phyloP scores from a whole-genome alignment of 2,329 filamentous ascomycete genomes.

The Talaromyces funiculosus region DNA sequence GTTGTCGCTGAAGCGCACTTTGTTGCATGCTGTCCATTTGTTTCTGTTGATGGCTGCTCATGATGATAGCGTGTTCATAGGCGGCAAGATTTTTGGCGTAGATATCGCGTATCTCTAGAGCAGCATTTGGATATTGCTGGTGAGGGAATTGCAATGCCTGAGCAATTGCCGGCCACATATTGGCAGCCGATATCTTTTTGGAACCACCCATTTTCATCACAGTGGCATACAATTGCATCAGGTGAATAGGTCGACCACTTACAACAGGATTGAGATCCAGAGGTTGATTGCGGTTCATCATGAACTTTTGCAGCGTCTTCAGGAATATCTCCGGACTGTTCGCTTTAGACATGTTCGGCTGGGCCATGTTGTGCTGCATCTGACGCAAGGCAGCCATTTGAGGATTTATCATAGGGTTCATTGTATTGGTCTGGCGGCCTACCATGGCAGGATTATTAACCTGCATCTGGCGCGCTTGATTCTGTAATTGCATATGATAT shows the following conservation, averaged over 20 bases:
- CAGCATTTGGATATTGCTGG: conserved; percentile 60
- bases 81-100: conserved; percentile 71
- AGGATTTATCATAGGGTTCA: conserved; percentile 35
- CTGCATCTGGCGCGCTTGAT: conserved; percentile 62
- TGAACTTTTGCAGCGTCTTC: conserved; percentile 70
- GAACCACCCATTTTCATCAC: conserved; percentile 75
- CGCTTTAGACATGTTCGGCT: conserved; percentile 38
- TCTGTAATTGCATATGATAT: conserved; percentile 79
- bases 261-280: conserved; percentile 71
- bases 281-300: conserved; percentile 65
- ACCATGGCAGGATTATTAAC: conserved; percentile 35
- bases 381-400: conserved; percentile 47
- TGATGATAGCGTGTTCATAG: conserved; percentile 58
- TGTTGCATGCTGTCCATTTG: conserved; percentile 40
- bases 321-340: conserved; percentile 62
- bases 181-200: conserved; percentile 62
- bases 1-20: conserved; percentile 35
- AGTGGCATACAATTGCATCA: conserved; percentile 70
- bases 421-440: conserved; percentile 29
- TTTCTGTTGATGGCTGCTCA: conserved; percentile 39
- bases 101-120: conserved; percentile 62
- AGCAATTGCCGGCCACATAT: conserved; percentile 70
- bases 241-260: conserved; percentile 65
- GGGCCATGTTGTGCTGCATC: conserved; percentile 39
- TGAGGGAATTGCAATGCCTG: conserved; percentile 56